A percentile compares a stretch with the other conserved stretches of the same genome.
Evolutionary conservation across 2,329 filamentous ascomycete genomes (phyloP).

Genomic region (Aureobasidium lini): DNA sequence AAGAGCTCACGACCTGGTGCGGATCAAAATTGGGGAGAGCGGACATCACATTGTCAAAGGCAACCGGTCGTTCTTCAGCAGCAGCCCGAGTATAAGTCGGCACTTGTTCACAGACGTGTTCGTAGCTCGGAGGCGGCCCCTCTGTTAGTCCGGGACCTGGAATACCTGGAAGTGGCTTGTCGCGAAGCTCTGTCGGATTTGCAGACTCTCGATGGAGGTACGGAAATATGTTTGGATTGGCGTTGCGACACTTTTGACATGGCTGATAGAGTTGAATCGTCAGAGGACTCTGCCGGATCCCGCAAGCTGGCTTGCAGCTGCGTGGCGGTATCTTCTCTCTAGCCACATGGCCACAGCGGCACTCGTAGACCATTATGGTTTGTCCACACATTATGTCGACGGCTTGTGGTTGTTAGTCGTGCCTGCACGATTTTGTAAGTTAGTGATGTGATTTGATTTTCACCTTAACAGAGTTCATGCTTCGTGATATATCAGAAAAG

Average conservation of each 20-base stretch:
- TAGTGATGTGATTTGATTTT: background rate
- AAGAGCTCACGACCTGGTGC: background rate
- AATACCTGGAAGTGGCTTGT: background rate
- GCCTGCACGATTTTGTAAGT: background rate
- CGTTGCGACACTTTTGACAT: background rate
- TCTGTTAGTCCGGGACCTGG: background rate
- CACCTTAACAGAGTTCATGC: fast-evolving
- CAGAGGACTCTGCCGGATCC: background rate
- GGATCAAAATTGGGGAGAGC: background rate
- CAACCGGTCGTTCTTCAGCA: background rate
- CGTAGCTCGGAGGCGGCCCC: background rate
- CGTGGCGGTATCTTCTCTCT: background rate
- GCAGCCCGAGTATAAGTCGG: background rate
- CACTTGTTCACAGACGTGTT: background rate
- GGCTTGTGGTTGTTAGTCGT: background rate
- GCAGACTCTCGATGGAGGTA: background rate
- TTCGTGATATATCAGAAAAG: background rate
- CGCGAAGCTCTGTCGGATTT: background rate
- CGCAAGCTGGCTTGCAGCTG: background rate
- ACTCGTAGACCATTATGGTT: background rate
- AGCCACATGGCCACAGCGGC: background rate
- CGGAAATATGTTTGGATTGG: background rate
- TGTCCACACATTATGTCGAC: background rate
- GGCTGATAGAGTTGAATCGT: background rate
- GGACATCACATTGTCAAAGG: background rate